Conservation (phyloP, 1,139 yeast species). For the Candida glucosophila region DNA sequence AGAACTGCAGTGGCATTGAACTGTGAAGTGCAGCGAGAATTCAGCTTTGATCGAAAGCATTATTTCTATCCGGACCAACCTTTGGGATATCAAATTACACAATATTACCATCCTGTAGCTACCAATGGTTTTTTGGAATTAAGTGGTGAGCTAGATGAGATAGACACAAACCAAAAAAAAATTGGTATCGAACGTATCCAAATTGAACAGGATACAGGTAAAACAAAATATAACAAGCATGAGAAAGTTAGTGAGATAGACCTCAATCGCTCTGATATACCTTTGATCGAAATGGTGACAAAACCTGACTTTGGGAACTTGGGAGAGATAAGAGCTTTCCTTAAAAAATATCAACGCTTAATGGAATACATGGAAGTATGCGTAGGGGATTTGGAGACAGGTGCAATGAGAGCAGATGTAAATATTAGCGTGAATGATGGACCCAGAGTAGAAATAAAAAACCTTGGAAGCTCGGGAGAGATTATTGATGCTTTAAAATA, state of each 20-base stretch:
- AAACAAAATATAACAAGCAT: slow-evolving; percentile 49
- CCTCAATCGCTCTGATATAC: slow-evolving; percentile 76
- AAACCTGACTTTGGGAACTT: slow-evolving; percentile 73
- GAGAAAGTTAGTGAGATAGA: slow-evolving; percentile 51
- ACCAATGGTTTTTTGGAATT: slow-evolving; percentile 51
- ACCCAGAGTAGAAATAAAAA: slow-evolving; percentile 79
- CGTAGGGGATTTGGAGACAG: slow-evolving; percentile 86
- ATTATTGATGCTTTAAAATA: slow-evolving; percentile 67
- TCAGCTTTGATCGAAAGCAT: slow-evolving; percentile 87
- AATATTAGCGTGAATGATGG: slow-evolving; percentile 70
- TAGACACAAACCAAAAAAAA: slow-evolving; percentile 26
- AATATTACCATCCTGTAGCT: slow-evolving; percentile 77
- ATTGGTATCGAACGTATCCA: slow-evolving; percentile 69
- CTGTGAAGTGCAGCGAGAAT: slow-evolving; percentile 45
- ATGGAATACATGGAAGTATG: slow-evolving; percentile 65
- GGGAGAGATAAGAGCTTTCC: slow-evolving; percentile 66
- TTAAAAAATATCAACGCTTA: slow-evolving; percentile 70
- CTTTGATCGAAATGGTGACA: slow-evolving; percentile 86
- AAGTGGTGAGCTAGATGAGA: slow-evolving; percentile 44
- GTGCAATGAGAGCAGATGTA: slow-evolving; percentile 93
- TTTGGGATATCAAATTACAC: slow-evolving; percentile 91
- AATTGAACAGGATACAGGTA: slow-evolving; percentile 92
- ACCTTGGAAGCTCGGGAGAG: slow-evolving; percentile 77
- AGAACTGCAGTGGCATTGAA: slow-evolving; percentile 67
- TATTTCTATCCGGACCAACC: slow-evolving; percentile 97